Percentiles rank a stretch among this genome's conserved stretches.
phyloP scores from a whole-genome alignment of 441 rosid species.

The Erodium trifolium region DNA sequence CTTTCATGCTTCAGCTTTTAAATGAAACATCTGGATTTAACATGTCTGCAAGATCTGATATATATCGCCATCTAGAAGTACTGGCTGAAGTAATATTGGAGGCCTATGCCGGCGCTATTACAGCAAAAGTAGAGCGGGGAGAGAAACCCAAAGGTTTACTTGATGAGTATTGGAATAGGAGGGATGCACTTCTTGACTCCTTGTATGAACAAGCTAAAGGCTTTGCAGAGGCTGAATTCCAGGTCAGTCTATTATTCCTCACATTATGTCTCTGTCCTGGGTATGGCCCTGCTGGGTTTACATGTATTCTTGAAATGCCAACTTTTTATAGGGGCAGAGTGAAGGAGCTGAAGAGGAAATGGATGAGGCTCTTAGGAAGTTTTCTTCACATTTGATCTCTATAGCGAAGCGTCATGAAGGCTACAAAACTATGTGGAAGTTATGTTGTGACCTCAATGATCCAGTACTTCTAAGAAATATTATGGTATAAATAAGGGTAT shows the following conservation, averaged over 20 bases:
- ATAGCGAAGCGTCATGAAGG: constrained; percentile 77
- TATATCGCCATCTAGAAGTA: constrained; percentile 51
- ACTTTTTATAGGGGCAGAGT: constrained; percentile 38
- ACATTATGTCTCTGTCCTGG: constrained; percentile 9
- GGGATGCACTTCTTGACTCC: constrained; percentile 62
- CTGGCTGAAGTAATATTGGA: constrained; percentile 71
- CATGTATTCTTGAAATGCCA: constrained; percentile 14
- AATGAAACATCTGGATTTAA: constrained; percentile 49
- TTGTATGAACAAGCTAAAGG: constrained; percentile 63
- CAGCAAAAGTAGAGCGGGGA: constrained; percentile 60
- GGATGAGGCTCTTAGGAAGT: constrained; percentile 46
- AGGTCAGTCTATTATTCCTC: constrained; percentile 38
- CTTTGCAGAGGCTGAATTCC: constrained; percentile 35
- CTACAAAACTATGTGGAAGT: constrained; percentile 70
- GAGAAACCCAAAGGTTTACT: constrained; percentile 63
- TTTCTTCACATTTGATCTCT: constrained; percentile 57
- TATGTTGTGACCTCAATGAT: constrained; percentile 84
- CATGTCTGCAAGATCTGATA: constrained; percentile 49
- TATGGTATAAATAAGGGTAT: constrained; percentile 49
- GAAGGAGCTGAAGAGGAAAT: constrained; percentile 32
- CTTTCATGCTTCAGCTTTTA: constrained; percentile 59
- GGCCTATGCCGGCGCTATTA: constrained; percentile 55
- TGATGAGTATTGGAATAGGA: constrained; percentile 69
- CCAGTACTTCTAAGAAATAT: constrained; percentile 59
- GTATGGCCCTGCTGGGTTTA: neutral